Base-by-base conservation (phyloP, 1,139 yeast species). In the Torulaspora globosa region DNA sequence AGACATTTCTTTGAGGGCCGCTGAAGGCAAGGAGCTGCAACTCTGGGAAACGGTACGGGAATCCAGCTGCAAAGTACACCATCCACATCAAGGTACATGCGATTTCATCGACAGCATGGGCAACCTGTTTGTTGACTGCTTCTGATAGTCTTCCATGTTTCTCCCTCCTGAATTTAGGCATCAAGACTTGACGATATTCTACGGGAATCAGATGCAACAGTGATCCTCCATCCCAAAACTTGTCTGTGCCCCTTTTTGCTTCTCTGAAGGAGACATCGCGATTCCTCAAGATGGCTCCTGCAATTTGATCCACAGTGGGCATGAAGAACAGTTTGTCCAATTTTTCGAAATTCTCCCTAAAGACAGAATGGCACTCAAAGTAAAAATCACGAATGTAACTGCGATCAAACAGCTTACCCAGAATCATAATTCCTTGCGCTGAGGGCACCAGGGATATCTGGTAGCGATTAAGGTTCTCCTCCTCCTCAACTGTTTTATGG, bases 1-100 rank as follows among this genome's bases (percentile, higher is more conserved):
- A 38, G 14, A 38, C 41, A 23, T 38, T 38, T 15, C 41, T 19
- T 24, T 29, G 35, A 5, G 41, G 35, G n/a, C 41, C 41, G 11
- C 24, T 23, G 31, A 27, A 38, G 7, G 33, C 32, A 3, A 38
- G 23, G 15, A 15, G 41, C 26, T 15, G 26, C 32, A 29, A 15
- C 15, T 28, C 35, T 16, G 41, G 34, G 16, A 28, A 38, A 7
- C 35, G 41, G 35, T 27, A 28, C 6, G 35, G 27, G 26, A 18
- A 38, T 16, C 41, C 26, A 6, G 18, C 41, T 10, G 27, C 34
- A 28, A 38, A 38, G 31, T 38, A 21, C 12, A 38, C 33, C 41
- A 29, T 38, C 41, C 34, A 28, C 35, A 38, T 38, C 26, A 38
- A 24, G 18, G 15, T 10, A 19, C 18, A 19, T 14, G 28, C 27